phyloP scores from a whole-genome alignment of 2,329 filamentous ascomycete species.

The Fusarium phyllophilum region DNA sequence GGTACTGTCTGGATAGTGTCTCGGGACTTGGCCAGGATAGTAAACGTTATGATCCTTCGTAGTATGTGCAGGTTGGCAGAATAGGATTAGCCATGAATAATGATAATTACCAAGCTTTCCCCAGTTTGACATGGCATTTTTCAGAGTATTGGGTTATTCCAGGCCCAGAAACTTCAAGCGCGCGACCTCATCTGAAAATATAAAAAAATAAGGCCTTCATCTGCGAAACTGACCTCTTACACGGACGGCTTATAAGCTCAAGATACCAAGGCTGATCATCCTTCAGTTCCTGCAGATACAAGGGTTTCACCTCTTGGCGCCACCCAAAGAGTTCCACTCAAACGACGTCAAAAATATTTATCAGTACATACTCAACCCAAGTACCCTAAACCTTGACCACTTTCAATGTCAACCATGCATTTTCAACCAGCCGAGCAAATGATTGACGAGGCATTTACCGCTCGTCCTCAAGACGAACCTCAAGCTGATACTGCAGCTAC shows the following conservation, averaged over 20 bases:
- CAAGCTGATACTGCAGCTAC: conserved; percentile 6
- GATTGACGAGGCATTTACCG: conserved; percentile 43
- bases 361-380: neutral
- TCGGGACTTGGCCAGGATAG: conserved; percentile 5
- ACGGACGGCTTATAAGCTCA: neutral
- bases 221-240: neutral
- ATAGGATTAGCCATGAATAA: conserved; percentile 2
- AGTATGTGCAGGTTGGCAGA: neutral
- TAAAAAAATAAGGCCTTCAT: neutral
- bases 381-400: conserved; percentile 18
- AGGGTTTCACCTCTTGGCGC: conserved; percentile 18
- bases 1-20: neutral
- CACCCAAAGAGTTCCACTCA: conserved; percentile 5
- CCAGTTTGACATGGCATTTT: neutral
- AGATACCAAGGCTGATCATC: neutral
- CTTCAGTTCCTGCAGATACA: neutral
- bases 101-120: conserved; percentile 9
- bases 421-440: conserved; percentile 48
- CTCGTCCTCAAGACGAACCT: conserved; percentile 29
- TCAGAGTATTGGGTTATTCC: neutral
- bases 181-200: neutral
- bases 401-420: conserved; percentile 44
- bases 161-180: neutral
- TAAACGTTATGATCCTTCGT: neutral
- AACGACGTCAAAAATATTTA: conserved; percentile 6